Evolutionary conservation across 257 asterid genomes (phyloP).

Genomic region (Solanum lignicaule): DNA sequence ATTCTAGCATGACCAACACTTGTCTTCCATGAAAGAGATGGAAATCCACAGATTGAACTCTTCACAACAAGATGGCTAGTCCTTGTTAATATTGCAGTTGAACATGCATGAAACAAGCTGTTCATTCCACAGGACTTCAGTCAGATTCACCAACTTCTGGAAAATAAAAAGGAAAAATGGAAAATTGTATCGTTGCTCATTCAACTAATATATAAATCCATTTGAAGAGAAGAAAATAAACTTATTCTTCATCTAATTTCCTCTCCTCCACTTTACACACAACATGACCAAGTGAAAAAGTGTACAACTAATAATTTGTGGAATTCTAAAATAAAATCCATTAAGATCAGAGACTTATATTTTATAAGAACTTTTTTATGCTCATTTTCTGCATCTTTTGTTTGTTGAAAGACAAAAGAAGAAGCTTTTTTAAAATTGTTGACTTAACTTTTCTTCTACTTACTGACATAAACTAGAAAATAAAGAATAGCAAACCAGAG

Average conservation of each 20-base stretch:
- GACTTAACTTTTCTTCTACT: neutral
- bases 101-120: conserved; percentile 58
- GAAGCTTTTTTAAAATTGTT: neutral
- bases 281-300: neutral
- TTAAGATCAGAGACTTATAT: neutral
- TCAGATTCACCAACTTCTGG: conserved; percentile 28
- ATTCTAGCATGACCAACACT: conserved; percentile 25
- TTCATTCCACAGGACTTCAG: conserved; percentile 45
- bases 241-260: neutral
- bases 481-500: neutral
- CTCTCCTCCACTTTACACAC: neutral
- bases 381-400: neutral
- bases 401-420: neutral
- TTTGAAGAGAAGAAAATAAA: neutral
- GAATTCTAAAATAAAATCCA: neutral
- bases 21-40: conserved; percentile 29
- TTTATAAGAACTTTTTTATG: neutral
- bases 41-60: conserved; percentile 26
- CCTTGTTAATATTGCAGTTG: conserved; percentile 30
- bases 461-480: neutral
- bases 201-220: neutral
- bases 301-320: neutral
- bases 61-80: conserved; percentile 21
- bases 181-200: neutral
- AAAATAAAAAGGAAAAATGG: neutral